Evolutionary conservation across 202 grass and related monocot genomes (phyloP), one percentile per base, ranked within the genome.

Genomic region (Zoysia matrella): DNA sequence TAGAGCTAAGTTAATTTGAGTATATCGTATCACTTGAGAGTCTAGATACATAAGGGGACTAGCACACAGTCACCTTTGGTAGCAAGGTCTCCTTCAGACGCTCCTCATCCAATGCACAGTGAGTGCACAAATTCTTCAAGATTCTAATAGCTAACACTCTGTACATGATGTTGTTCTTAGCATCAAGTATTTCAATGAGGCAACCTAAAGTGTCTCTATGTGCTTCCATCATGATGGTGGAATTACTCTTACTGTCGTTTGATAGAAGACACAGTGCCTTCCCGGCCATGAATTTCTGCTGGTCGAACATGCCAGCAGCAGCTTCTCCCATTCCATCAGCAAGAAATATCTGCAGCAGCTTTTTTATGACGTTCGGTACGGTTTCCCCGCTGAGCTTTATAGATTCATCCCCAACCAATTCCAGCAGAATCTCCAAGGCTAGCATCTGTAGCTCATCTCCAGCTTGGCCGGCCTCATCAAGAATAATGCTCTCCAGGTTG

Each of bases 281-380:
- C 14, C 72, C 72, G 6, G 72, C 52, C 2, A 0, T 73, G 11
- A 11, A 0, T 12, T 0, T 52, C 10, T 11, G 30, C 50, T 2
- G 0, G 51, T 7, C 15, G 12, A 0, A 2, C 18, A 0, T 41
- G 12, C 6, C 3, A 14, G 0, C 47, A 3, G 12, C 0, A 1
- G 1, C 9, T 71, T 71, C 40, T n/a, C 8, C 22, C 0, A 0
- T 1, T 0, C 40, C 53, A 4, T 8, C 13, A 4, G 1, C 1
- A 52, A 81, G 14, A 46, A 81, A 72, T 45, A 52, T 2, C 13
- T 51, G 30, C 2, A 52, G 3, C 79, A 52, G 79, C 47, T 72
- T 45, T 0, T 5, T 14, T 54, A 72, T 63, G 1, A 81, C 2
- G 5, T 11, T 72, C 4, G 42, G 46, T 52, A 47, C 69, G 11